phyloP scores from a whole-genome alignment of 345 rosid species.

The Linum usitatissimum region DNA sequence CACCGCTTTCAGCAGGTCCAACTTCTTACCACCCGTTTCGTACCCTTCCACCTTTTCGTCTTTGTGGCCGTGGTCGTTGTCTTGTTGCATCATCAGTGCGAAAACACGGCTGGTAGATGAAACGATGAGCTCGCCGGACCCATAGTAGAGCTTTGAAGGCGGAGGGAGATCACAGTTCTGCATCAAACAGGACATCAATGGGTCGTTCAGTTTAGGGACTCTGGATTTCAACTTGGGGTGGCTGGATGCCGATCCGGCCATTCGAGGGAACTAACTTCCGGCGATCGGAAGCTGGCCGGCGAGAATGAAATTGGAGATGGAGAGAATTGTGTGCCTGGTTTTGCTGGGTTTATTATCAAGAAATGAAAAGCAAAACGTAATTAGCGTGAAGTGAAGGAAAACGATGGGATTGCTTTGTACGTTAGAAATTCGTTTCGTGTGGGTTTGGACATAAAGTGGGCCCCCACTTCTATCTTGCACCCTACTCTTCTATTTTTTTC shows the following conservation, averaged over 20 bases:
- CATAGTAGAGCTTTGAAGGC: conserved; percentile 34
- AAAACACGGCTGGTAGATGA: neutral
- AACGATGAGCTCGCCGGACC: conserved; percentile 11
- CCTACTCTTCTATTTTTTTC: too few species aligned
- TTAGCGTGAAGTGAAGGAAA: neutral
- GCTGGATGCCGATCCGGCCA: conserved; percentile 19
- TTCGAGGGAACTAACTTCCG: neutral
- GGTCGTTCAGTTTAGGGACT: conserved; percentile 14
- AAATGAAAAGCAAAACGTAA: neutral
- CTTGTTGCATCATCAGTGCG: neutral
- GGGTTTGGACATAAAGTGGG: neutral
- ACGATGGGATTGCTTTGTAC: neutral
- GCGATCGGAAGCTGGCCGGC: neutral
- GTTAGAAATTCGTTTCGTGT: neutral
- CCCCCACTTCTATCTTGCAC: conserved; percentile 12
- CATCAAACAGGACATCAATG: conserved; percentile 20
- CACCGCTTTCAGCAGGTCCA: conserved; percentile 53
- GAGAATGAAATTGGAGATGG: neutral
- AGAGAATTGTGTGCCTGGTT: conserved; percentile 7
- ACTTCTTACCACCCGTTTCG: conserved; percentile 10
- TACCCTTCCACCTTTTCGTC: neutral
- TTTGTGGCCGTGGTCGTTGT: neutral
- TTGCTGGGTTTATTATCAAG: neutral
- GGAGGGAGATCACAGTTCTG: conserved; percentile 59
- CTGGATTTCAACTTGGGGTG: conserved; percentile 9